Evolutionary conservation across 2,329 filamentous ascomycete genomes (phyloP).

Genomic region (Sporothrix luriei): DNA sequence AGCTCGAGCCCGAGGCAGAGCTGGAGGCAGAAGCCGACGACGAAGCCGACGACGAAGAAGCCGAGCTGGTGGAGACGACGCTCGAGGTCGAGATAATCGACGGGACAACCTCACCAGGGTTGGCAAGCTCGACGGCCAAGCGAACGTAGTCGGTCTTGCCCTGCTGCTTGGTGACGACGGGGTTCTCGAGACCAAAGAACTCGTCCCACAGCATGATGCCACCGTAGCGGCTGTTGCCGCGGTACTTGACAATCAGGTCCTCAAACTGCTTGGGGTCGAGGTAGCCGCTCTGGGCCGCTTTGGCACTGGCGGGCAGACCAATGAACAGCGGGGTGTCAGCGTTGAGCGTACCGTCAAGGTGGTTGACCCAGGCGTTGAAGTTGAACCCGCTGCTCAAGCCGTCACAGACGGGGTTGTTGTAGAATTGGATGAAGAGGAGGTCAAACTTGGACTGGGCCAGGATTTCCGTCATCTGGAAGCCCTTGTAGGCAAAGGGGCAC

Average conservation of each 20-base stretch:
- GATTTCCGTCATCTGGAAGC: conserved; percentile 50
- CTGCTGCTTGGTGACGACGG: conserved; percentile 10
- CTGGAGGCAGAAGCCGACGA: conserved; percentile 6
- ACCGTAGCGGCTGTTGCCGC: conserved; percentile 40
- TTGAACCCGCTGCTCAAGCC: conserved; percentile 44
- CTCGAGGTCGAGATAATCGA: conserved; percentile 28
- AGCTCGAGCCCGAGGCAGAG: conserved; percentile 7
- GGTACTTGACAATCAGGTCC: conserved; percentile 38
- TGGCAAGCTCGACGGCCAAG: conserved; percentile 29
- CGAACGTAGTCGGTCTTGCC: conserved; percentile 38
- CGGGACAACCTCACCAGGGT: conserved; percentile 29
- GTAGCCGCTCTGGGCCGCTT: conserved; percentile 40
- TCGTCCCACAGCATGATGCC: conserved; percentile 46
- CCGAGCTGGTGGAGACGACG: conserved; percentile 9
- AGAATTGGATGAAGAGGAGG: conserved; percentile 52
- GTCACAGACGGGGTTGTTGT: conserved; percentile 51
- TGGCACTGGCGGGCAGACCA: conserved; percentile 44
- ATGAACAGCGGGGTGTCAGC: conserved; percentile 46
- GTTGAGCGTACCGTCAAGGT: conserved; percentile 42
- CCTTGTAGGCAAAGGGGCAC: conserved; percentile 46
- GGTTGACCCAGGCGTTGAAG: conserved; percentile 44
- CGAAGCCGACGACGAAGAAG: conserved; percentile 3
- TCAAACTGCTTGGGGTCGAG: conserved; percentile 34
- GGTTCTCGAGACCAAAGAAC: conserved; percentile 35
- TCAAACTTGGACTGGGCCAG: conserved; percentile 47